Base-by-base conservation (phyloP, 192 early-diverging fungal genomes). In the Coemansia sp. region DNA sequence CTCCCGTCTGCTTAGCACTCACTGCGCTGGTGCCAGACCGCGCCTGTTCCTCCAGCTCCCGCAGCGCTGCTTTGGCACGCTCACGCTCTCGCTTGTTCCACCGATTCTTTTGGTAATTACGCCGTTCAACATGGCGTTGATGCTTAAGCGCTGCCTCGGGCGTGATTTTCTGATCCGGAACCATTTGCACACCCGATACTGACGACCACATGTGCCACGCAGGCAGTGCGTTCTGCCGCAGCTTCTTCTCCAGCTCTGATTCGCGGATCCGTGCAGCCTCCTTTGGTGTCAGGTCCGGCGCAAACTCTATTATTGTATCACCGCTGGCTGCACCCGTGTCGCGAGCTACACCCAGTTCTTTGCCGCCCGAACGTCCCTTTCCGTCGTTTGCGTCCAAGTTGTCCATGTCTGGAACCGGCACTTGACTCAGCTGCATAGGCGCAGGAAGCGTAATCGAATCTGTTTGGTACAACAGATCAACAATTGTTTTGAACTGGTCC, bases 141-240 rank as follows among this genome's bases (percentile, higher is more conserved):
- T 81, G 79, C 25, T 47, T 57, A 1, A 69, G 23, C 15, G 35
- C 49, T 5, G 79, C 79, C 49, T 72, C 79, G 23, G 56, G 24
- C 1, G 70, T 66, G 50, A 81, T 81, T 70, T 66, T 75, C 21
- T 67, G 57, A 41, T 66, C 75, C 1, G 50, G 47, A 4, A 76
- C 80, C 70, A 76, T 82, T 56, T 82, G 74, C 41, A 80, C 69
- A 17, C 85, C 84, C 7, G 89, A 89, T 0, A 92, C 87, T 1
- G 90, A 90, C 58, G 86, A 87, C 60, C 87, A 88, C 25, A 85
- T 84, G 67, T 92, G 90, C 90, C 90, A 92, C 24, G 86, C 84
- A 15, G 90, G 90, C 38, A 92, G 75, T 19, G 87, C 88, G 60
- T 92, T 92, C 68, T 90, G 89, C 47, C 85, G 85, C 70, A 84